Base-by-base conservation (phyloP, 2,329 filamentous ascomycete species). In the Biscogniauxia sp. region DNA sequence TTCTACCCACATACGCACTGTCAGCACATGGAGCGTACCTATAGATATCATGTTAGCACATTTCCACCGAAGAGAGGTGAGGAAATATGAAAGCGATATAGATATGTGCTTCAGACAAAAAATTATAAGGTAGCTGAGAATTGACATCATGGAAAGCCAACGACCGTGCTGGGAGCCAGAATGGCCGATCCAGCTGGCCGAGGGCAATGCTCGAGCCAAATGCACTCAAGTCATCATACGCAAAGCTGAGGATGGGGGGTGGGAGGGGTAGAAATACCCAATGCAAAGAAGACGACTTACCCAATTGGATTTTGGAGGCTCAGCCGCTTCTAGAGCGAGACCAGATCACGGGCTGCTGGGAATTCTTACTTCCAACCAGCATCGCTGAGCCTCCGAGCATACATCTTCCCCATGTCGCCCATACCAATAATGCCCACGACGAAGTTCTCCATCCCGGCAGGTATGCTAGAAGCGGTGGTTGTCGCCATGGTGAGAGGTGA, bases 211-310 rank as follows among this genome's bases (percentile, higher is more conserved):
- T 98, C 94, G 92, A 98, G 94, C 94, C 94, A 98, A 98, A 98
- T 98, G 94, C 94, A 93, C 94, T 98, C 94, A 94, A 92, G 94
- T 98, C 94, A 98, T 98, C 94, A 96, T 93, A 75, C 76, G 76
- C 76, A 72, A 72, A 66, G 77, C 70, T 61, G 41, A 15, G 58
- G 56, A 57, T 23, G 28, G 6, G 26, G 23, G 23, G 5, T 3
- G 23, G 23, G 23, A 23, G 23, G 23, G 2, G n/a, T n/a, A n/a
- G n/a, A 53, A 20, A 55, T 20, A 28, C 9, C 28, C 20, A 37
- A 58, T 52, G 54, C 5, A 54, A 60, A 60, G 49, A 54, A 63
- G 52, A 54, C 9, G 51, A 73, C 79, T 77, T 76, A 80, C 78
- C 74, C 75, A 70, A 64, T 66, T 60, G 20, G 53, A 28, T 19